Conservation (phyloP, 1,139 yeast genomes). For the Nakaseomyces bracarensis region DNA sequence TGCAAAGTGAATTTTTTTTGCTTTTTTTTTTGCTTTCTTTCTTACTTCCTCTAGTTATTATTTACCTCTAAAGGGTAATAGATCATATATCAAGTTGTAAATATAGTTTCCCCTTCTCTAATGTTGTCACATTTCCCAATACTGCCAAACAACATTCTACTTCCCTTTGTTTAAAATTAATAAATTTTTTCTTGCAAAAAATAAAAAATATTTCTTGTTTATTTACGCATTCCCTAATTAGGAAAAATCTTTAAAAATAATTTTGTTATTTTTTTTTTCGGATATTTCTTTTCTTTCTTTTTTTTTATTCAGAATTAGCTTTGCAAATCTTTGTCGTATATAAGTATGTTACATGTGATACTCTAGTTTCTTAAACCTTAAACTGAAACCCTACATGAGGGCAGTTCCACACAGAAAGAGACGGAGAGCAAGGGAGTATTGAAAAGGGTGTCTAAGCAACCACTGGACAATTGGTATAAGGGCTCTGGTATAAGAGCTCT, state of each 20-base stretch:
- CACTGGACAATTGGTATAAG: too few relatives aligned
- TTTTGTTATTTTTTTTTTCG: not conserved
- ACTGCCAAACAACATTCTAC: not conserved
- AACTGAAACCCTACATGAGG: too few relatives aligned
- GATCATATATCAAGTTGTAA: too few relatives aligned
- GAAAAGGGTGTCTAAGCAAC: too few relatives aligned
- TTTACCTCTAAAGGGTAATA: constrained; percentile 4
- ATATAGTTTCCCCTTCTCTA: not conserved
- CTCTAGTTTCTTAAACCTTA: too few relatives aligned
- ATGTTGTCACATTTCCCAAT: constrained; percentile 7
- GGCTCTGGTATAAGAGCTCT: too few relatives aligned
- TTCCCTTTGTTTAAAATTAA: not conserved
- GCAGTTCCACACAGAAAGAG: too few relatives aligned
- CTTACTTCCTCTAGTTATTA: not conserved
- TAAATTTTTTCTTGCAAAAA: too few relatives aligned
- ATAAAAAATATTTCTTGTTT: too few relatives aligned
- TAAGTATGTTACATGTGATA: too few relatives aligned
- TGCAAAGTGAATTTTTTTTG: not conserved
- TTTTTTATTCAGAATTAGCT: not conserved
- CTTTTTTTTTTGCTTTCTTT: not conserved
- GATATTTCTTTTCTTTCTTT: not conserved
- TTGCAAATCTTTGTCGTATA: not conserved
- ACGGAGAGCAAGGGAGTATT: too few relatives aligned
- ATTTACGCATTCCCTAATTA: not conserved
- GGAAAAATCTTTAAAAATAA: constrained; percentile 6